Evolutionary conservation across 2,329 filamentous ascomycete genomes (phyloP).

Genomic region (Pyricularia sp.): DNA sequence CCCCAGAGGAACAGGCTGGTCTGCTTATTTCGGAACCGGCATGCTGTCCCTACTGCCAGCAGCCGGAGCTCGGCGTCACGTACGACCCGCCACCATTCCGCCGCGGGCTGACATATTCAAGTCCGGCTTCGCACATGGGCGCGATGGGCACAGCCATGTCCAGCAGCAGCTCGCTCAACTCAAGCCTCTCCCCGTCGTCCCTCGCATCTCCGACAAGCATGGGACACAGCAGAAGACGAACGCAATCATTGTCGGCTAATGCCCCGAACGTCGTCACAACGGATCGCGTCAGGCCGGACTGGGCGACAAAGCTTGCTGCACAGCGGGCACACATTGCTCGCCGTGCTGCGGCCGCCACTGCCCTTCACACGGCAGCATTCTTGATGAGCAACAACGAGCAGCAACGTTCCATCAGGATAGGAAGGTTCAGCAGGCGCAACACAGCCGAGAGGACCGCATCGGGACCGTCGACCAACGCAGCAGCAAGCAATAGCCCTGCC

Average conservation of each 20-base stretch:
- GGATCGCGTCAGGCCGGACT: slow-evolving; percentile 86
- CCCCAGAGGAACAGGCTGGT: slow-evolving; percentile 43
- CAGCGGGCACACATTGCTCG: slow-evolving; percentile 79
- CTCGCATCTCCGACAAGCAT: slow-evolving; percentile 19
- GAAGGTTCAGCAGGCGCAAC: slow-evolving; percentile 49
- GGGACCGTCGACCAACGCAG: slow-evolving; percentile 17
- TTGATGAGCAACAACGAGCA: slow-evolving; percentile 60
- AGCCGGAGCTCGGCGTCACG: slow-evolving; percentile 91
- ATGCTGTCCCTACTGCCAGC: slow-evolving; percentile 88
- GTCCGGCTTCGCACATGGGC: slow-evolving; percentile 17
- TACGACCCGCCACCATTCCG: slow-evolving; percentile 86
- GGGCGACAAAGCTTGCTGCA: slow-evolving; percentile 79
- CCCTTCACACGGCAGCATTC: slow-evolving; percentile 90
- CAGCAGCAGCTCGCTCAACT: slow-evolving; percentile 71
- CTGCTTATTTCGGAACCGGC: slow-evolving; percentile 85
- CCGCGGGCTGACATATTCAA: slow-evolving; percentile 65
- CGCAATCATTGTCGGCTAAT: slow-evolving; percentile 64
- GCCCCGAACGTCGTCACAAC: slow-evolving; percentile 85
- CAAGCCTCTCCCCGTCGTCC: slow-evolving; percentile 33
- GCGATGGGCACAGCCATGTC: slow-evolving; percentile 66
- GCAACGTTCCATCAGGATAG: slow-evolving; percentile 38
- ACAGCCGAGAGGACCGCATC: slow-evolving; percentile 27
- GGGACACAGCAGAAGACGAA: slow-evolving; percentile 27
- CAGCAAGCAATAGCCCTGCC: slow-evolving; percentile 13
- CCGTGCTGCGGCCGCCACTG: slow-evolving; percentile 84